A percentile compares a stretch with the other conserved stretches of the same genome.
phyloP scores from a whole-genome alignment of 192 early-diverging fungal species.

The Radiomyces spectabilis region DNA sequence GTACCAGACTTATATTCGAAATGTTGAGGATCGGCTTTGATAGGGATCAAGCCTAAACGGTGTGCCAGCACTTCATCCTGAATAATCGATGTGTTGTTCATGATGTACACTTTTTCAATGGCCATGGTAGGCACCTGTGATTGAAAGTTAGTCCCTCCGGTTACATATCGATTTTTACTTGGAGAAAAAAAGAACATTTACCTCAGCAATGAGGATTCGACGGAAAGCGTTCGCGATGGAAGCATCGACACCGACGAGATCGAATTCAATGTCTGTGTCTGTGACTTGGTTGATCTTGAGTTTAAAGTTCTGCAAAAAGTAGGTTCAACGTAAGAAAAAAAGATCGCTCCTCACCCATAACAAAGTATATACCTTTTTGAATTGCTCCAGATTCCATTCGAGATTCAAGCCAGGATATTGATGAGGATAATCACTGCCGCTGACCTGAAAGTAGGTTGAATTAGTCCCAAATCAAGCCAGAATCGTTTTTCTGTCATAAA shows the following conservation, averaged over 20 bases:
- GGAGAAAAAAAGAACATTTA: constrained; percentile 7
- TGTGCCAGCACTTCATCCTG: constrained; percentile 92
- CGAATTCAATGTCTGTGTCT: constrained; percentile 87
- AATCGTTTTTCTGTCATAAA: background rate
- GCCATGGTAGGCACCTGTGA: constrained; percentile 90
- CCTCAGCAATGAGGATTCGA: constrained; percentile 89
- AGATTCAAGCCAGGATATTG: constrained; percentile 58
- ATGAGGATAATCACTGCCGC: constrained; percentile 72
- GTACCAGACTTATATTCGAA: constrained; percentile 73
- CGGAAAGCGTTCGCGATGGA: constrained; percentile 93
- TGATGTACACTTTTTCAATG: constrained; percentile 87
- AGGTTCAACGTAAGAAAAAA: background rate
- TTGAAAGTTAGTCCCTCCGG: background rate
- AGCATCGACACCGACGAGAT: constrained; percentile 89
- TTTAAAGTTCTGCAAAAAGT: constrained; percentile 52
- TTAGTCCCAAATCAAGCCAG: background rate
- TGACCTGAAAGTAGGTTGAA: constrained; percentile 41
- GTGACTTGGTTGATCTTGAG: constrained; percentile 61
- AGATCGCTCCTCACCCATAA: background rate
- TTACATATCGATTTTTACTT: background rate
- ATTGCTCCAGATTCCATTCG: constrained; percentile 57
- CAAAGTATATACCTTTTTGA: constrained; percentile 50
- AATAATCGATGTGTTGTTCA: constrained; percentile 87
- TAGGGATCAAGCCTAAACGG: constrained; percentile 87
- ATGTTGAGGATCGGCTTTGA: constrained; percentile 71